phyloP scores from a whole-genome alignment of 352 stramenopile genomes.

The Phytopythium litorale region DNA sequence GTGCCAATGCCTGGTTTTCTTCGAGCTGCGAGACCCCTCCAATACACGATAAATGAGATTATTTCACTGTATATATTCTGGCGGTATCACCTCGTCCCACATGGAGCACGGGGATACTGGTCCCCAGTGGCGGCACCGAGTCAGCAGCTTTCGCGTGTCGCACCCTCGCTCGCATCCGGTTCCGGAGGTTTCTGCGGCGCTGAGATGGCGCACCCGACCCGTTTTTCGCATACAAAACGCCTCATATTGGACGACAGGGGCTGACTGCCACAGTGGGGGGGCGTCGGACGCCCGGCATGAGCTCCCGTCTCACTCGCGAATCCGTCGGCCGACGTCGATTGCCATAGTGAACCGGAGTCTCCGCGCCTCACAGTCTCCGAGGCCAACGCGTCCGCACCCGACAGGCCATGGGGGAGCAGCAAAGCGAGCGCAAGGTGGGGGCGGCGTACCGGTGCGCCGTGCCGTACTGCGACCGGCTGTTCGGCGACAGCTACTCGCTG shows the following conservation, averaged over 20 bases:
- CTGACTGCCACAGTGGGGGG: too few relatives aligned
- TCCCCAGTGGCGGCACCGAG: background rate
- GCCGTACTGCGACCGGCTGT: conserved; percentile 28
- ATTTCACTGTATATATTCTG: background rate
- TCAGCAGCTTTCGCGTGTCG: background rate
- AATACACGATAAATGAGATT: background rate
- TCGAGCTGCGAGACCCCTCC: background rate
- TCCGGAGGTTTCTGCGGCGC: background rate
- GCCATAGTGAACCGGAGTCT: too few relatives aligned
- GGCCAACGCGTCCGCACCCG: too few relatives aligned
- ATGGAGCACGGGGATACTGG: background rate
- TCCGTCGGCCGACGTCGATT: background rate
- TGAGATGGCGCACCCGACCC: conserved; percentile 1
- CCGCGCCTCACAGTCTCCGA: too few relatives aligned
- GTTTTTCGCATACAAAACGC: background rate
- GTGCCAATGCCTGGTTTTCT: background rate
- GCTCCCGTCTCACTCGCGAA: conserved; percentile 2
- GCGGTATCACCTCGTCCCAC: background rate
- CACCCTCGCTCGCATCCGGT: background rate
- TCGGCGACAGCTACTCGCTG: conserved; percentile 31
- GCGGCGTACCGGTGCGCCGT: conserved; percentile 26
- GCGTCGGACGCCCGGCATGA: background rate
- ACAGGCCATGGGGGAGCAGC: background rate
- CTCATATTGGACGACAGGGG: background rate
- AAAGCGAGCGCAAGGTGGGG: background rate